Evolutionary conservation across 2,329 filamentous ascomycete species (phyloP).

Genomic region (Lomentospora prolificans): DNA sequence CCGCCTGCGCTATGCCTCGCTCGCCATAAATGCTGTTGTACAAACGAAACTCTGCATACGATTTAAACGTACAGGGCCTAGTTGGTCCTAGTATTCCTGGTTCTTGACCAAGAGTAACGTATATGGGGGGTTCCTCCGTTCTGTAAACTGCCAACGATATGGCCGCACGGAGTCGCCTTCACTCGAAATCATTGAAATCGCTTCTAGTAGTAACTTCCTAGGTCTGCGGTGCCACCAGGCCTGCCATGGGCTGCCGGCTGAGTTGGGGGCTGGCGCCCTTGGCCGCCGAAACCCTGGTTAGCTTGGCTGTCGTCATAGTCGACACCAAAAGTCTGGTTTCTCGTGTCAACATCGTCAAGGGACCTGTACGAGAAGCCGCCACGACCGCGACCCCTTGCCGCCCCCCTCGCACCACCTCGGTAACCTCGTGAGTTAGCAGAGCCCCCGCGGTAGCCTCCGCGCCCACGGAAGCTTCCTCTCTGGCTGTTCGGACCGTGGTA

Average conservation of each 20-base stretch:
- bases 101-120: no score
- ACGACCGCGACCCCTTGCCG: constrained; percentile 35
- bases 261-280: constrained; percentile 14
- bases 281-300: constrained; percentile 11
- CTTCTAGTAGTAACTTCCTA: constrained; percentile 31
- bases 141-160: no score
- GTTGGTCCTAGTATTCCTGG: no score
- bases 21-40: no score
- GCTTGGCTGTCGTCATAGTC: constrained; percentile 34
- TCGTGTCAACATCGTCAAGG: constrained; percentile 52
- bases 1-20: background rate
- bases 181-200: no score
- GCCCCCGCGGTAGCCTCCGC: constrained; percentile 27
- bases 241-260: constrained; percentile 15
- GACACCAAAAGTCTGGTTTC: constrained; percentile 33
- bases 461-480: constrained; percentile 22
- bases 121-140: background rate
- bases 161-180: no score
- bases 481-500: constrained; percentile 18
- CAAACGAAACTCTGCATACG: no score
- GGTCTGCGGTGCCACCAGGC: constrained; percentile 19
- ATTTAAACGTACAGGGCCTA: no score
- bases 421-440: constrained; percentile 25
- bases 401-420: constrained; percentile 29
- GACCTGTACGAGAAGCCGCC: constrained; percentile 51